These are phyloP conservation scores for Gastrolobium villosum DNA, from an alignment of 306 rosid species.

Conservation along the genomic window DNA sequence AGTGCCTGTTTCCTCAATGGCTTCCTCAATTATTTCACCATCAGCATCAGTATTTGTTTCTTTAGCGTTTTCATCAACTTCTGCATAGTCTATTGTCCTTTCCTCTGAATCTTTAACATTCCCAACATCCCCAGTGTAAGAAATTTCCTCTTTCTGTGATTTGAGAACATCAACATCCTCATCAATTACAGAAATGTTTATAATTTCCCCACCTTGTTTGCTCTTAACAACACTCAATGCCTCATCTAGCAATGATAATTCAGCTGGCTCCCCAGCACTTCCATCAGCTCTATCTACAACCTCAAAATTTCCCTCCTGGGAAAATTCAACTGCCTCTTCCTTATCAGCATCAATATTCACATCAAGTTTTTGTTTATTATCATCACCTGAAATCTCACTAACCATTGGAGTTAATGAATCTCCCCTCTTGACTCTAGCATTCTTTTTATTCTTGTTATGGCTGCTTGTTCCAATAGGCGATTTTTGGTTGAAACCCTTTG, in stretches of 20 bases:
- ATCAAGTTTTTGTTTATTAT: constrained; percentile 37
- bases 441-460: constrained; percentile 56
- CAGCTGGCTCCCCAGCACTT: constrained; percentile 49
- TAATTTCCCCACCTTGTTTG: constrained; percentile 48
- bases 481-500: constrained; percentile 72
- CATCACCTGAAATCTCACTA: constrained; percentile 52
- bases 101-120: constrained; percentile 45
- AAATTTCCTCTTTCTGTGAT: constrained; percentile 38
- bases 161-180: constrained; percentile 47
- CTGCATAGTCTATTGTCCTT: constrained; percentile 12
- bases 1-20: constrained; percentile 35
- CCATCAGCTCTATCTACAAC: constrained; percentile 49
- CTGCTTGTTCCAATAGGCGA: constrained; percentile 53
- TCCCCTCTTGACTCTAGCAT: constrained; percentile 53
- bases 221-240: constrained; percentile 41
- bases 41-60: constrained; percentile 43
- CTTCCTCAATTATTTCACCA: constrained; percentile 49
- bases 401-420: constrained; percentile 60
- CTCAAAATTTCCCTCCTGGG: constrained; percentile 52
- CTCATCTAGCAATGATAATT: constrained; percentile 49
- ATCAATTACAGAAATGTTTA: constrained; percentile 46
- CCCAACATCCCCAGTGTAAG: constrained; percentile 46
- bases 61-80: constrained; percentile 30
- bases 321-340: constrained; percentile 52
- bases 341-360: constrained; percentile 39